Evolutionary conservation across 371 early-diverging fungal species (phyloP), one percentile per base, ranked within the genome.

Genomic region (Choanephora cucurbitarum): DNA sequence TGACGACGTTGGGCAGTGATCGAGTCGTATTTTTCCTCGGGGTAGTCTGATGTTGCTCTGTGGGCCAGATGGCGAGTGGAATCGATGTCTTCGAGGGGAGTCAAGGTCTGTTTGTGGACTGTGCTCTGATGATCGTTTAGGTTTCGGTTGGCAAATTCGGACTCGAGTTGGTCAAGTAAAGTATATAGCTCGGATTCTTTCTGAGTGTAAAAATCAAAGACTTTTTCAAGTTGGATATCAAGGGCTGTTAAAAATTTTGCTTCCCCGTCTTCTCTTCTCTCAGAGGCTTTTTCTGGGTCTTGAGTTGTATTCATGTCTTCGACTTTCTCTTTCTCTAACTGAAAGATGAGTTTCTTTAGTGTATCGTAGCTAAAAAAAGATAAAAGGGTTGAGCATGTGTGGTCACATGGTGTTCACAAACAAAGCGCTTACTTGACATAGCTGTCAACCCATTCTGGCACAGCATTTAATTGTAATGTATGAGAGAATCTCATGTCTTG

Each of bases 381-480:
- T 28, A 52, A 5, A 24, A 24, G 28, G n/a, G 19, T 7, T 11
- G 8, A n/a, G 21, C 28, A 52, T 22, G 48, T 49, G 33, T 44
- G 32, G 49, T 37, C 28, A 57, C 5, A 37, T 49, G 13, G 37
- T 39, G 32, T 17, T n/a, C 33, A 0, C 18, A 10, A 41, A 15
- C n/a, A 40, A 37, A n/a, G n/a, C n/a, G 42, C 70, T 76, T 79
- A 85, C 83, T 84, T 84, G 50, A 91, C 57, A 61, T 91, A 91
- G 62, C 82, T 75, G 59, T 91, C 91, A 56, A 83, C 81, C 96
- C 96, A 96, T 63, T 94, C 95, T 40, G 94, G 94, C 32, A 90
- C 91, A 41, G 91, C 85, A 70, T 96, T 96, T 60, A 96, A 86
- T 70, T 89, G 87, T 49, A 96, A 80, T 23, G 87, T 82, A 71